Evolutionary conservation across 1,284 basidiomycete genomes (phyloP).

Genomic region (Kalmanozyma brasiliensis): DNA sequence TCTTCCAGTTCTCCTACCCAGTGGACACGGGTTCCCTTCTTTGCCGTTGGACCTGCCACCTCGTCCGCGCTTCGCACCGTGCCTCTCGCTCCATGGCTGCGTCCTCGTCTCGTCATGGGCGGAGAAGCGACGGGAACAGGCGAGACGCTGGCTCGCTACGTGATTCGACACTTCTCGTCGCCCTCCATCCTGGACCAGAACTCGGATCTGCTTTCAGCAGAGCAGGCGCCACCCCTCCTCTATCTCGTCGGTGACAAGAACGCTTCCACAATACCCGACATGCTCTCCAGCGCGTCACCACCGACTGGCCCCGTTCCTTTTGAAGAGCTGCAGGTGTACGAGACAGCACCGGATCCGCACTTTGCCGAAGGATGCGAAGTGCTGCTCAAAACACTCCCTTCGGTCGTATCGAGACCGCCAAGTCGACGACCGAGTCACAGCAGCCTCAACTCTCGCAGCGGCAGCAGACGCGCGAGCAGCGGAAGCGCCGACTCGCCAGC

Average conservation of each 20-base stretch:
- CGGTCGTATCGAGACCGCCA: conserved; percentile 36
- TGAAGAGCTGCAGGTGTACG: conserved; percentile 60
- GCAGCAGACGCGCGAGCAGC: conserved; percentile 36
- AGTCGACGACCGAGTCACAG: conserved; percentile 38
- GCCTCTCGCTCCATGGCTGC: conserved; percentile 43
- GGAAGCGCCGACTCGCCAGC: conserved; percentile 18
- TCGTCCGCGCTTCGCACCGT: conserved; percentile 42
- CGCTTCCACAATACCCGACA: conserved; percentile 47
- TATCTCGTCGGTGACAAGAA: conserved; percentile 65
- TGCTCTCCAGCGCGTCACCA: conserved; percentile 34
- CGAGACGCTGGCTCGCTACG: conserved; percentile 54
- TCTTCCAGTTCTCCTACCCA: conserved; percentile 36
- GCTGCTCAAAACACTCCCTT: conserved; percentile 46
- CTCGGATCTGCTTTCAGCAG: conserved; percentile 11
- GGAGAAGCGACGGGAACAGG: conserved; percentile 61
- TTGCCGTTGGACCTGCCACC: conserved; percentile 64
- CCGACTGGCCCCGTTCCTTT: conserved; percentile 40
- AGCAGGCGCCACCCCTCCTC: conserved; percentile 39
- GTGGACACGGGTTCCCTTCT: conserved; percentile 62
- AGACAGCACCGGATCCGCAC: conserved; percentile 48
- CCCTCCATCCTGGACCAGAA: conserved; percentile 28
- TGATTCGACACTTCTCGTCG: conserved; percentile 46
- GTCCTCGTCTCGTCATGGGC: conserved; percentile 53
- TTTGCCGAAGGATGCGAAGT: conserved; percentile 51
- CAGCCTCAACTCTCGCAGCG: conserved; percentile 22